Evolutionary conservation across 2,329 filamentous ascomycete genomes (phyloP).

Genomic region (Phoma sp.): DNA sequence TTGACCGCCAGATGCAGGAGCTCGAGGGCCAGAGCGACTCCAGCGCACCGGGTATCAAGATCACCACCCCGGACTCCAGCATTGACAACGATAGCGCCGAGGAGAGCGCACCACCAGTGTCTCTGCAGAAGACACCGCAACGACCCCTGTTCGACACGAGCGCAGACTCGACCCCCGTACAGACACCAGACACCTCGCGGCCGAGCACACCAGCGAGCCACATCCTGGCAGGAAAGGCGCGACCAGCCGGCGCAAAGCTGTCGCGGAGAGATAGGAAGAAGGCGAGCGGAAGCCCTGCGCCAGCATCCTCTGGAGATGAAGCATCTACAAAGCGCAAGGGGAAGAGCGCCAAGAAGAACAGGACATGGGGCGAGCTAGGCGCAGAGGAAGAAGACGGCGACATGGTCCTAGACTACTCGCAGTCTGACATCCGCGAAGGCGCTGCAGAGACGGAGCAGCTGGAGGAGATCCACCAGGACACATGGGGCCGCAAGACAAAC

Average conservation of each 20-base stretch:
- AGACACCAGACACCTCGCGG: conserved; percentile 77
- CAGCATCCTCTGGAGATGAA: conserved; percentile 85
- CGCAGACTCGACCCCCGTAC: conserved; percentile 71
- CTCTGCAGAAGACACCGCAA: conserved; percentile 52
- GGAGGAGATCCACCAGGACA: conserved; percentile 76
- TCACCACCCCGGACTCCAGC: conserved; percentile 56
- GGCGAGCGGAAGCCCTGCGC: conserved; percentile 60
- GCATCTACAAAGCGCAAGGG: conserved; percentile 61
- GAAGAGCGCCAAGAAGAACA: conserved; percentile 78
- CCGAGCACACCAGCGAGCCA: conserved; percentile 76
- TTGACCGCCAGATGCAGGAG: conserved; percentile 88
- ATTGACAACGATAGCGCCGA: conserved; percentile 55
- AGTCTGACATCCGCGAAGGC: conserved; percentile 58
- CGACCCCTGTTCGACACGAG: conserved; percentile 56
- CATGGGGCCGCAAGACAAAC: conserved; percentile 83
- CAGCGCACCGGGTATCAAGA: conserved; percentile 48
- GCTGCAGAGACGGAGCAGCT: conserved; percentile 63
- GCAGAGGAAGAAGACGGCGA: conserved; percentile 83
- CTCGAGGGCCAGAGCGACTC: conserved; percentile 66
- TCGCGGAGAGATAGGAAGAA: conserved; percentile 82
- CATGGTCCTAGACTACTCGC: conserved; percentile 89
- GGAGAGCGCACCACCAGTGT: conserved; percentile 59
- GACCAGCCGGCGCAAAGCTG: conserved; percentile 71
- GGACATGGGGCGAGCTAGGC: conserved; percentile 92
- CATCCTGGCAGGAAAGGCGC: conserved; percentile 73